Base-by-base conservation (phyloP, 1,284 basidiomycete genomes). In the Lentinus polychrous region DNA sequence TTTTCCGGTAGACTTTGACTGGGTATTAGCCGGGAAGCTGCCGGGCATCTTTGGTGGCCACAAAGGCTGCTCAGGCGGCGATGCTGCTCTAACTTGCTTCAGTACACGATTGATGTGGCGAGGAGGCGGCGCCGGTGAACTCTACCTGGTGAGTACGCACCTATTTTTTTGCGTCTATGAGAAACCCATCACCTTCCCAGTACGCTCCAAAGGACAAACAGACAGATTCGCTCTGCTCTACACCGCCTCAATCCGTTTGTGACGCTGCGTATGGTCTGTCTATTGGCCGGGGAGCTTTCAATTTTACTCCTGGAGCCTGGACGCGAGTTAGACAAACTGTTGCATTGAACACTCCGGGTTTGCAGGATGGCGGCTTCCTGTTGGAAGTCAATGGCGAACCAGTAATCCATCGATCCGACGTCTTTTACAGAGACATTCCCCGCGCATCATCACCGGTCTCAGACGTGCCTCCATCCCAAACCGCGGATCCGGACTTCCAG, bases 61-160 rank as follows among this genome's bases (percentile, higher is more conserved):
- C 54, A 67, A 60, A 7, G 74, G 75, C 14, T 87, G 84, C 59
- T 85, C 83, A 20, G 84, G 84, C 7, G 86, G 86, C 4, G 70
- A 80, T 52, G 68, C 68, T 3, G 86, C 85, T 6, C 48, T 64
- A 32, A 70, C 75, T 46, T 88, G 86, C 54, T 89, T 86, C 57
- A 86, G 83, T 60, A 86, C 82, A 15, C 67, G 86, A 23, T 49
- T 88, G 52, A 89, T 89, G 86, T 89, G 86, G 86, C 71, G 86
- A 39, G 57, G 61, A 8, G 67, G 64, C 0, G 85, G 83, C 3
- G 60, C 59, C 0, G 85, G 86, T 0, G 86, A 88, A 59, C 64
- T 90, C 22, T 91, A 91, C 59, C 68, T 90, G 48, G 86, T 87
- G 57, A 48, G 76, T 66, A 2, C 36, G 32, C 2, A 38, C 36